Base-by-base conservation (phyloP, 2,329 filamentous ascomycete genomes). In the Myriosclerotinia scirpicola region DNA sequence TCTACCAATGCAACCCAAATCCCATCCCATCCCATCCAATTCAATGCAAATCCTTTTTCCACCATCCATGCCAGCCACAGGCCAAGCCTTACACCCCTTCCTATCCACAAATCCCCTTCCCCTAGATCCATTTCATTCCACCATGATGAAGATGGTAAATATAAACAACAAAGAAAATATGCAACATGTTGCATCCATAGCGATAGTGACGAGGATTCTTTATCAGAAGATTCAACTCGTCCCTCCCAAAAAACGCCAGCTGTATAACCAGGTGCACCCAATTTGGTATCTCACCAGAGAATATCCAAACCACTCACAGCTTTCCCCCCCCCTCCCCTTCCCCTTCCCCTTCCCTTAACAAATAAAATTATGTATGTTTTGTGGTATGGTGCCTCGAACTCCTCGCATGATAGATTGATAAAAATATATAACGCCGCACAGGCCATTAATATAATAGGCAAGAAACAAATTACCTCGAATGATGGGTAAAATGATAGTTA, bases 321-420 rank as follows among this genome's bases (percentile, higher is more conserved):
- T 34, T 44, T 34, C 30, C 30, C 30, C 36, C 3, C 30, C 36
- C n/a, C n/a, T n/a, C n/a, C n/a, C n/a, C n/a, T n/a, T n/a, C 4
- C 20, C 11, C 22, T 5, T 12, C 40, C 54, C 53, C 20, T 42
- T 55, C 12, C 48, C 6, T 54, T 20, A 48, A 64, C 65, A 67
- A 67, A 67, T 67, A 67, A 64, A 67, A 67, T 64, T 67, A 67
- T 60, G 22, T 48, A 34, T 46, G 38, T 50, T 38, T 14, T 36
- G 14, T 50, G 9, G 11, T 59, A 50, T 38, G 20, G 36, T 38
- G 17, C 55, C 12, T 26, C 4, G 15, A 44, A 58, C 38, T 42
- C 55, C 55, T 40, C 38, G 55, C 38, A 17, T 42, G 26, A 44
- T 20, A 56, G 20, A 46, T 42, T 42, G 61, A 42, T 36, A 56